These are phyloP conservation scores for Punctularia strigosozonata DNA, from an alignment of 768 basidiomycete genomes.

Conservation along the genomic window DNA sequence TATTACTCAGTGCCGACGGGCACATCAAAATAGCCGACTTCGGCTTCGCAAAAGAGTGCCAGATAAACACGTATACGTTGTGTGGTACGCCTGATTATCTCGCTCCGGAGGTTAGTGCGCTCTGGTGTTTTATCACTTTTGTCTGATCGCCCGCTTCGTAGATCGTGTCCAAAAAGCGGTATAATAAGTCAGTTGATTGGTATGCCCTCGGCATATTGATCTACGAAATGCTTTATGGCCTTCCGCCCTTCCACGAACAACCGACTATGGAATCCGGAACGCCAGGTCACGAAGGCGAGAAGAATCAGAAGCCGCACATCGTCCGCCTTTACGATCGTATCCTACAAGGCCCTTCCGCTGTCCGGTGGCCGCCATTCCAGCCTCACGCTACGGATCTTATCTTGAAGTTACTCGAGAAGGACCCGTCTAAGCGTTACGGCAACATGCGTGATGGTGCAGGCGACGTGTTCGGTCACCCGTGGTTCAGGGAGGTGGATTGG, in stretches of 20 bases:
- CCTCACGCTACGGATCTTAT: constrained; percentile 80
- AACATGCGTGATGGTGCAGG: constrained; percentile 81
- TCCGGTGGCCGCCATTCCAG: constrained; percentile 76
- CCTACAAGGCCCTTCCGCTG: constrained; percentile 54
- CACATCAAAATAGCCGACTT: constrained; percentile 98
- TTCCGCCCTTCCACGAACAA: constrained; percentile 92
- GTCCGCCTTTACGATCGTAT: constrained; percentile 90
- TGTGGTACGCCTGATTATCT: constrained; percentile 96
- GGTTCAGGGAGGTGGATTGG: constrained; percentile 96
- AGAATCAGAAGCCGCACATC: too few species aligned
- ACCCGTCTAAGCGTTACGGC: constrained; percentile 81
- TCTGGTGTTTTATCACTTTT: neutral
- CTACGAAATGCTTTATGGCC: constrained; percentile 95
- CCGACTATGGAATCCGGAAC: constrained; percentile 72
- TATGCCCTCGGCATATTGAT: constrained; percentile 96
- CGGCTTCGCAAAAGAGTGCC: constrained; percentile 87
- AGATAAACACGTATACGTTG: constrained; percentile 85
- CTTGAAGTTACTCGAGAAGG: constrained; percentile 78
- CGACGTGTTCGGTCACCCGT: constrained; percentile 87
- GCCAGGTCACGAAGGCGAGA: too few species aligned
- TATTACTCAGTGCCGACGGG: constrained; percentile 85
- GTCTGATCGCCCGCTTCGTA: constrained; percentile 13
- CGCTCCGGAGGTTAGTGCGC: constrained; percentile 67
- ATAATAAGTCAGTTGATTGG: constrained; percentile 98
- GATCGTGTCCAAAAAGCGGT: constrained; percentile 74